Evolutionary conservation across 2,329 filamentous ascomycete genomes (phyloP).

Genomic region (Penicillium olsonii): DNA sequence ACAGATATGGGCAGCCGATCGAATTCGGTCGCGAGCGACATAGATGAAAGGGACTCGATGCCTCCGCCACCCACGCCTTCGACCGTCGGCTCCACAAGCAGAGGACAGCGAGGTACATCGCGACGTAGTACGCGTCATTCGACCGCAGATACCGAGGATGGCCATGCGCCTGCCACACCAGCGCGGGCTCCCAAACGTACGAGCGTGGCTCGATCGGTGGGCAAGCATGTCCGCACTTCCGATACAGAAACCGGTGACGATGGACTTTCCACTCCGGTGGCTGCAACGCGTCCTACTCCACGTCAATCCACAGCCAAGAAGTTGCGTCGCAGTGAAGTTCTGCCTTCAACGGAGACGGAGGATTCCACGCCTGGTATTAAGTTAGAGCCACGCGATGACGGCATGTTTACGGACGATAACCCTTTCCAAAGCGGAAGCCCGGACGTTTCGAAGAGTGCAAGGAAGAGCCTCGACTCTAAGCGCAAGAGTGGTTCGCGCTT

Average conservation of each 20-base stretch:
- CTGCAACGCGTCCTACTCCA: slow-evolving; percentile 35
- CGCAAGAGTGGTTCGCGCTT: slow-evolving; percentile 54
- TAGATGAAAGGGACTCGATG: slow-evolving; percentile 54
- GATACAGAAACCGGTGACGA: slow-evolving; percentile 37
- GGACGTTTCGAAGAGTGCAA: slow-evolving; percentile 47
- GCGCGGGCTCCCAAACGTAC: slow-evolving; percentile 29
- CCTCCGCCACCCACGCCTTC: slow-evolving; percentile 51
- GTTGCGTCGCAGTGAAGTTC: slow-evolving; percentile 51
- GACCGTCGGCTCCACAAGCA: slow-evolving; percentile 56
- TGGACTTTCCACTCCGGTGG: slow-evolving; percentile 34
- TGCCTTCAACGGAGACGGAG: slow-evolving; percentile 40
- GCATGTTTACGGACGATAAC: slow-evolving; percentile 84
- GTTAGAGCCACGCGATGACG: slow-evolving; percentile 53
- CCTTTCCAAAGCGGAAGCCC: slow-evolving; percentile 83
- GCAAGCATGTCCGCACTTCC: slow-evolving; percentile 32
- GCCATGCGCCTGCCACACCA: slow-evolving; percentile 28
- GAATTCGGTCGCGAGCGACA: slow-evolving; percentile 60
- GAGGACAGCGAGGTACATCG: slow-evolving; percentile 55
- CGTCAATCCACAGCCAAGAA: slow-evolving; percentile 53
- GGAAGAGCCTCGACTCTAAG: slow-evolving; percentile 42
- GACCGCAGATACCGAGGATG: slow-evolving; percentile 41
- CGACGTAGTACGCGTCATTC: slow-evolving; percentile 51
- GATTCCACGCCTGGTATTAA: slow-evolving; percentile 45
- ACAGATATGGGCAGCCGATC: slow-evolving; percentile 68
- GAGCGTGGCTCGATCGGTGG: slow-evolving; percentile 38